phyloP scores from a whole-genome alignment of 257 asterid species.

The Nicotiana knightiana region DNA sequence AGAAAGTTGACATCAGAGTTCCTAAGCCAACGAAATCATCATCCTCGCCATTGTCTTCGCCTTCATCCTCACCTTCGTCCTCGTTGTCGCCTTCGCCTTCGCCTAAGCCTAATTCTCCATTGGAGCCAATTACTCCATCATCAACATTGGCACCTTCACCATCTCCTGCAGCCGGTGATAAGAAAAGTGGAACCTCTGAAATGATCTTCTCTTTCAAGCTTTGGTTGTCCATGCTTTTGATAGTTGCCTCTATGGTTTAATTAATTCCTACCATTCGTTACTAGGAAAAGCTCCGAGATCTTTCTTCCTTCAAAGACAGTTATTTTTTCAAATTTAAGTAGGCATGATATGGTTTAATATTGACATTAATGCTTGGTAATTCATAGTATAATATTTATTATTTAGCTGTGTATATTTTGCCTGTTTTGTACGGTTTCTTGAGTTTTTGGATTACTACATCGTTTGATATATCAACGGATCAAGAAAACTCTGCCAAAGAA shows the following conservation, averaged over 20 bases:
- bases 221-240: neutral
- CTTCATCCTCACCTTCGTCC: neutral
- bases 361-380: neutral
- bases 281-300: too few species aligned
- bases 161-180: neutral
- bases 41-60: neutral
- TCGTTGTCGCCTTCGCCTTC: neutral
- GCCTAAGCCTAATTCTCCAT: neutral
- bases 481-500: too few species aligned
- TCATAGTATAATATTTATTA: neutral
- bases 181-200: neutral
- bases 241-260: neutral
- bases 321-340: neutral
- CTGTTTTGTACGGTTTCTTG: too few species aligned
- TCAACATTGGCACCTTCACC: neutral
- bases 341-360: neutral
- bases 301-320: neutral
- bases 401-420: neutral
- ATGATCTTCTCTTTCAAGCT: neutral
- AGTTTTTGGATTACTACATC: too few species aligned
- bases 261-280: neutral
- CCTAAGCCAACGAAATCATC: neutral
- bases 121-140: neutral
- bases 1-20: constrained; percentile 50
- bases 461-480: too few species aligned